Evolutionary conservation across 2,329 filamentous ascomycete species (phyloP), one percentile per base, ranked within the genome.

Genomic region (Ophiostoma sp.): DNA sequence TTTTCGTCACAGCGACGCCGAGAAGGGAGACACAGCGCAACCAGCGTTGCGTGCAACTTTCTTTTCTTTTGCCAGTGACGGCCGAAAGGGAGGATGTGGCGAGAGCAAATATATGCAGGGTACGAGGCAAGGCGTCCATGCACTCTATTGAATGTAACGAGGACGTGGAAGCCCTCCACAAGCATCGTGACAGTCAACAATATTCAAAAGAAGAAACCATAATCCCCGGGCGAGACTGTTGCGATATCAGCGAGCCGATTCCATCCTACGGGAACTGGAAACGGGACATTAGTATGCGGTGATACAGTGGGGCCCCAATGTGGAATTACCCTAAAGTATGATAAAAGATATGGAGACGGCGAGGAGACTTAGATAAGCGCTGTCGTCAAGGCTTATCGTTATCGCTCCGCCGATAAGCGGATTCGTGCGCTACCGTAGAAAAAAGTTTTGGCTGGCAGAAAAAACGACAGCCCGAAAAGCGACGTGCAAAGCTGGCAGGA

Each of bases 361-460:
- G 27, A 27, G 27, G 27, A 27, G 27, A 27, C 27, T 27, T 27
- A 27, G 27, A 27, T 27, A 27, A 27, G 27, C 27, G 2, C 27
- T 40, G 5, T 2, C 58, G 14, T 42, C 63, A 18, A 41, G 40
- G 52, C 63, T 66, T 68, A 68, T 68, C 66, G 44, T 65, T 69
- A 65, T 69, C 65, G 62, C 60, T 41, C 65, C 45, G 40, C 40
- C 2, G 49, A 55, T 64, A 58, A 42, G 14, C 9, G 44, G 40
- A 52, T 18, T n/a, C 55, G 7, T 8, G 16, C 42, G 64, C 62
- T 66, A 66, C 67, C 27, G 38, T 42, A 8, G 38, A 66, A 68
- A 67, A 68, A 69, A 63, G 42, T 58, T 38, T n/a, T 60, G 44
- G 63, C 63, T 64, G 63, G 63, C 63, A 64, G 63, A 64, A 64